phyloP scores from a whole-genome alignment of 495 filamentous ascomycete genomes.

The Elaphomyces granulatus region DNA sequence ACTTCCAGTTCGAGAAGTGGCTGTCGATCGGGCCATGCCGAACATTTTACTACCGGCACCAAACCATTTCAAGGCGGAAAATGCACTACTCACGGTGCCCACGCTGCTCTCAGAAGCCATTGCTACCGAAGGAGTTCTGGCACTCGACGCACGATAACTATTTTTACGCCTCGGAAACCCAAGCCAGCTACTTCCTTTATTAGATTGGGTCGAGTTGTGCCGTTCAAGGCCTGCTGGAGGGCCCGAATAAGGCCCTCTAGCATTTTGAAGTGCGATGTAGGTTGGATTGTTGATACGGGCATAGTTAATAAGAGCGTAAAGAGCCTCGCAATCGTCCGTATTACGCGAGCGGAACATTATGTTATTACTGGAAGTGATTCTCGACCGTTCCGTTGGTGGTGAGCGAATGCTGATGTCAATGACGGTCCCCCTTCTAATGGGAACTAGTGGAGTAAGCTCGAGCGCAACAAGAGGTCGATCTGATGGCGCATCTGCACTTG shows the following conservation, averaged over 20 bases:
- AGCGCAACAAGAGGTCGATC: constrained; percentile 56
- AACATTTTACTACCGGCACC: constrained; percentile 48
- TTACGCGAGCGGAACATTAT: constrained; percentile 79
- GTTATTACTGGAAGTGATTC: constrained; percentile 55
- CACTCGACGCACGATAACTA: constrained; percentile 42
- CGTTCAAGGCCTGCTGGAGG: constrained; percentile 19
- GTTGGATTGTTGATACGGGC: constrained; percentile 77
- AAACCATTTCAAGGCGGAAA: constrained; percentile 65
- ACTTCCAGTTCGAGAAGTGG: constrained; percentile 40
- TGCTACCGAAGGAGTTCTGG: constrained; percentile 34
- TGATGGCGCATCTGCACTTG: constrained; percentile 17
- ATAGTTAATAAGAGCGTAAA: constrained; percentile 73
- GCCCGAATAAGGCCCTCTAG: constrained; percentile 32
- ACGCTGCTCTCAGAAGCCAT: constrained; percentile 45
- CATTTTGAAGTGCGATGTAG: constrained; percentile 70
- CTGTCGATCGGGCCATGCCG: constrained; percentile 57
- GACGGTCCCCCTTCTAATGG: constrained; percentile 74
- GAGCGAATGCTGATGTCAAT: constrained; percentile 91
- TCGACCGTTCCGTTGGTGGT: constrained; percentile 54
- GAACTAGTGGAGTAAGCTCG: constrained; percentile 77
- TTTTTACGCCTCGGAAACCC: constrained; percentile 36
- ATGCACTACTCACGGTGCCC: constrained; percentile 44
- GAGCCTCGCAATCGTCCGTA: constrained; percentile 57
- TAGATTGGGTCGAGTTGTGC: constrained; percentile 5
- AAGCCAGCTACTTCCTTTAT: constrained; percentile 25